Base-by-base conservation (phyloP, 306 rosid species). In the Morella rubra region DNA sequence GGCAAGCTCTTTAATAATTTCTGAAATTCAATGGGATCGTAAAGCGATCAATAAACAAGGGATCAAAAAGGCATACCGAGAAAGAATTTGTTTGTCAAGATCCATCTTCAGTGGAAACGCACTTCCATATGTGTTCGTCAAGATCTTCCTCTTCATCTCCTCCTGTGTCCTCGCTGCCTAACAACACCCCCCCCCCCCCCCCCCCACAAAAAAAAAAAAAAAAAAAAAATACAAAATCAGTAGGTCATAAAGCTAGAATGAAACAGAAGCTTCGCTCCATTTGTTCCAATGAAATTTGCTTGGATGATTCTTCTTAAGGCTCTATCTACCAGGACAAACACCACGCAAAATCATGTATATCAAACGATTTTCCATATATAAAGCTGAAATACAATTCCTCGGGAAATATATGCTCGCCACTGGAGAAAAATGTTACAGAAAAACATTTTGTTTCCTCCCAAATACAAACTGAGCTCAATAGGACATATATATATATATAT, bases 51-150 rank as follows among this genome's bases (percentile, higher is more conserved):
- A 20, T 73, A 62, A 46, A 76, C 40, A 76, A 60, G 61, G 20
- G 15, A 32, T 44, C 10, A 50, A 20, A 45, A 8, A 6, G 5
- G 18, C 79, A 32, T 88, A 89, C 94, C 97, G 82, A 54, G 96
- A 93, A 65, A 90, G 89, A 22, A 93, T 90, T 84, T 93, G 89
- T 85, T 76, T 84, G 67, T 91, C 97, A 72, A 91, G 89, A 78
- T 93, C 89, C 91, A 78, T 87, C 88, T 85, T 93, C 93, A 90
- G 32, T 13, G 95, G 91, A 77, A 93, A 90, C 32, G 94, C 90
- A 85, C 86, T 79, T 72, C 98, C 96, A 72, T 91, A 90, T 49
- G 90, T 83, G 72, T 91, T 86, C 6, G 82, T 72, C 76, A 82
- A 76, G 72, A 89, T 37, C 81, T 88, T 87, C 86, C 84, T 86